Evolutionary conservation across 1,139 yeast genomes (phyloP).

Genomic region (Nakaseomyces delphensis): DNA sequence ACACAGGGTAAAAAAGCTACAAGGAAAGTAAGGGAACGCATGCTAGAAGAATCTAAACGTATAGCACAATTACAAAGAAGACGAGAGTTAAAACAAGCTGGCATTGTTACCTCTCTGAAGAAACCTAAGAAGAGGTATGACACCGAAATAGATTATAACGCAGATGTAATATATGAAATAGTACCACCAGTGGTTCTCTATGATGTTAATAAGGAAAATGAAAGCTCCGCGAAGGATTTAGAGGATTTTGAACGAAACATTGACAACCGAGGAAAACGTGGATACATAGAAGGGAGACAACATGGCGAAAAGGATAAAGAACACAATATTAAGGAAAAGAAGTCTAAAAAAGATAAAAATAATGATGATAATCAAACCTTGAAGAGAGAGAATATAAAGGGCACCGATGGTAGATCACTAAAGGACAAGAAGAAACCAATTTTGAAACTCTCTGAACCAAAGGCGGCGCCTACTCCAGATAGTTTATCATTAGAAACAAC

Average conservation of each 20-base stretch:
- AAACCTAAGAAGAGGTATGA: conserved; percentile 43
- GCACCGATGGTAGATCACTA: conserved; percentile 29
- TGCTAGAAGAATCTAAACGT: conserved; percentile 65
- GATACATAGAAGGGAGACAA: conserved; percentile 29
- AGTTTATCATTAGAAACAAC: not conserved
- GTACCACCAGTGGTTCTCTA: conserved; percentile 63
- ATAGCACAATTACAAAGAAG: conserved; percentile 72
- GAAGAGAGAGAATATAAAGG: conserved; percentile 4
- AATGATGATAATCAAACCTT: conserved; percentile 15
- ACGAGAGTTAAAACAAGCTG: conserved; percentile 80
- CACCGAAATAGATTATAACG: conserved; percentile 70
- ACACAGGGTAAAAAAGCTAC: conserved; percentile 95
- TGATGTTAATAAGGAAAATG: conserved; percentile 54
- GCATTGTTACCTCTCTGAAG: conserved; percentile 46
- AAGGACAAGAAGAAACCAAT: conserved; percentile 46
- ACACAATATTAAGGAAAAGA: conserved; percentile 28
- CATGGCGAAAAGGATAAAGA: conserved; percentile 13
- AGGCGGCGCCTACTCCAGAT: conserved; percentile 12
- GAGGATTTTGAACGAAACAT: conserved; percentile 41
- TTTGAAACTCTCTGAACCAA: conserved; percentile 45
- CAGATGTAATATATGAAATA: conserved; percentile 74
- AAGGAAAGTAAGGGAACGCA: conserved; percentile 77
- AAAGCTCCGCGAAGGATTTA: conserved; percentile 35
- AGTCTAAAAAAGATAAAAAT: conserved; percentile 19
- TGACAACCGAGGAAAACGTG: conserved; percentile 36